phyloP scores from a whole-genome alignment of 2,329 filamentous ascomycete species.

The Periconia digitata region DNA sequence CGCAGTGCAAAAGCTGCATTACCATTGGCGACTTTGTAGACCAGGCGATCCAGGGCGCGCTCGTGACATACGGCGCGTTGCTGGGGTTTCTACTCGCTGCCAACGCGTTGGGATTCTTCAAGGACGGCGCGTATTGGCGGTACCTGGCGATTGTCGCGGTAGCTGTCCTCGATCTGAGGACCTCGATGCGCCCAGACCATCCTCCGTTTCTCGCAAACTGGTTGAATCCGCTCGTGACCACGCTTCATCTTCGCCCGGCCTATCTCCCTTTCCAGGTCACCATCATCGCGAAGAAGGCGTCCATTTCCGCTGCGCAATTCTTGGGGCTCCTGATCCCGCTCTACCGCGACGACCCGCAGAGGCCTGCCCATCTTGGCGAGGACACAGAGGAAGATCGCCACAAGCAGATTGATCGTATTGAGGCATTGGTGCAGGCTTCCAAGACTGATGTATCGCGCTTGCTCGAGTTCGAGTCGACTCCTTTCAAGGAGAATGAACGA shows the following conservation, averaged over 20 bases:
- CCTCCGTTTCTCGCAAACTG: conserved; percentile 48
- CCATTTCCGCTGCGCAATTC: conserved; percentile 63
- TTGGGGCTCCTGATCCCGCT: conserved; percentile 38
- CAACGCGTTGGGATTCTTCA: conserved; percentile 38
- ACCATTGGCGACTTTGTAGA: conserved; percentile 74
- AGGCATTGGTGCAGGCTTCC: conserved; percentile 59
- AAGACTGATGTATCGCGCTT: conserved; percentile 71
- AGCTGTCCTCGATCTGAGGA: conserved; percentile 59
- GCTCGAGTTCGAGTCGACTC: conserved; percentile 76
- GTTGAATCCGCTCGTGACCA: conserved; percentile 51
- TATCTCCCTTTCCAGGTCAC: conserved; percentile 87
- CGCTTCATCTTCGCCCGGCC: conserved; percentile 53
- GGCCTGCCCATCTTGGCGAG: conserved; percentile 19
- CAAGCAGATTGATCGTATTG: conserved; percentile 68
- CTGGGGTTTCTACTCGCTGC: conserved; percentile 31
- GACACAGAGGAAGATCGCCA: conserved; percentile 42
- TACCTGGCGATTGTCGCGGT: conserved; percentile 56
- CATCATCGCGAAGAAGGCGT: conserved; percentile 71
- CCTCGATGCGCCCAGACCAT: conserved; percentile 56
- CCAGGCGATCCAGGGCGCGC: conserved; percentile 56
- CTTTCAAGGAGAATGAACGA: conserved; percentile 73
- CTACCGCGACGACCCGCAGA: conserved; percentile 33
- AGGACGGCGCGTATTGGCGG: conserved; percentile 47
- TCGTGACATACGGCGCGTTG: conserved; percentile 31
- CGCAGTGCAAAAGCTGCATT: conserved; percentile 56